Percentiles rank a stretch among this genome's conserved stretches.
Conservation (phyloP, 2,329 filamentous ascomycete species). For the Sporothrix pseudoabietina region DNA sequence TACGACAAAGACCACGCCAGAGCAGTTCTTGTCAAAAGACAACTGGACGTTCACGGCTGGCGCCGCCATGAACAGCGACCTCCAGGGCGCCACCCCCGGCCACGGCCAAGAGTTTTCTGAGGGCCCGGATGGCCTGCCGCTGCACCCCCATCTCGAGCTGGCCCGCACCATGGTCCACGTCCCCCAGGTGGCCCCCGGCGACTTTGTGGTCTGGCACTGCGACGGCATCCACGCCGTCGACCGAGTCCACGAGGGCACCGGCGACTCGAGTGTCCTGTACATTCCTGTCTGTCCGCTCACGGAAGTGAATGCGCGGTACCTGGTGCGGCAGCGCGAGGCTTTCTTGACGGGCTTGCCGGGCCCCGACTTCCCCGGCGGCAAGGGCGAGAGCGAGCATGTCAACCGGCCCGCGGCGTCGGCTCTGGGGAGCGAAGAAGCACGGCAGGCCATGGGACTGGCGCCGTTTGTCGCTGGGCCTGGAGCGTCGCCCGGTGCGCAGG, state of each 20-base stretch:
- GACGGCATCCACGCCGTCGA: constrained; percentile 84
- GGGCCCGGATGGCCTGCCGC: constrained; percentile 40
- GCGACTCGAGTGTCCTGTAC: constrained; percentile 83
- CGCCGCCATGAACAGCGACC: constrained; percentile 36
- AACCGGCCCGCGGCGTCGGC: constrained; percentile 49
- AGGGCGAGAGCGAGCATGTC: constrained; percentile 62
- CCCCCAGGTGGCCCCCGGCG: constrained; percentile 68
- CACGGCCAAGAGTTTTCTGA: constrained; percentile 68
- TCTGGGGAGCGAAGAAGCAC: constrained; percentile 41
- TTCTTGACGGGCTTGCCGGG: constrained; percentile 69
- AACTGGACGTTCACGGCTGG: constrained; percentile 40
- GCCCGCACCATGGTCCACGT: constrained; percentile 70
- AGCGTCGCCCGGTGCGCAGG: constrained; percentile 43
- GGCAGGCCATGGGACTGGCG: constrained; percentile 51
- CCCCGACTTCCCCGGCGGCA: constrained; percentile 72
- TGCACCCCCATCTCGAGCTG: constrained; percentile 72
- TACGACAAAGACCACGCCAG: too few relatives aligned
- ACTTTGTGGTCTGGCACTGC: constrained; percentile 84
- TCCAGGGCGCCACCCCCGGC: constrained; percentile 71
- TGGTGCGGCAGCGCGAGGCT: constrained; percentile 68
- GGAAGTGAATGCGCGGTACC: constrained; percentile 69
- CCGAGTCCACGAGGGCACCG: constrained; percentile 67
- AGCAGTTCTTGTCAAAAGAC: constrained; percentile 50
- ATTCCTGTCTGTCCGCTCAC: constrained; percentile 86
- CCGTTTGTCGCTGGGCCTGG: constrained; percentile 40